Evolutionary conservation across 1,284 basidiomycete species (phyloP).

Genomic region (Mycena sp.): DNA sequence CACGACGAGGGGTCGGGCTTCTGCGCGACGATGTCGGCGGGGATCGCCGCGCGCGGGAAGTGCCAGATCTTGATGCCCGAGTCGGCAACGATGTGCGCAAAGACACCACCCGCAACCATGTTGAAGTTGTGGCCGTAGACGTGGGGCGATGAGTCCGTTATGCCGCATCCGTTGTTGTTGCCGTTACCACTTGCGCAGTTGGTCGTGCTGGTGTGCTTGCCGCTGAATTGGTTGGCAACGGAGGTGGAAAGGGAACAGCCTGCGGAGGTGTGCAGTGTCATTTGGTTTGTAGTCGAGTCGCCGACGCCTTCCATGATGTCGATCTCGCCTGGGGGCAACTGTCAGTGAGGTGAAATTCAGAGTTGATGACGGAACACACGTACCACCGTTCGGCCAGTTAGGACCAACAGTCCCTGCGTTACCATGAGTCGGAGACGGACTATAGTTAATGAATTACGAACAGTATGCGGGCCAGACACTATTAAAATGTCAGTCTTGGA

Average conservation of each 20-base stretch:
- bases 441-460: not conserved
- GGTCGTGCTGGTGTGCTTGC: slow-evolving; percentile 48
- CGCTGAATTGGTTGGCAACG: slow-evolving; percentile 37
- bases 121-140: slow-evolving; percentile 83
- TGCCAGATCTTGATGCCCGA: slow-evolving; percentile 82
- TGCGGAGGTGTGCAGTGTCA: slow-evolving; percentile 72
- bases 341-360: not conserved
- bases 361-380: not conserved
- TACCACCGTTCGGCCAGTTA: slow-evolving; percentile 68
- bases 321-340: slow-evolving; percentile 59
- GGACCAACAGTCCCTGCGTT: slow-evolving; percentile 56
- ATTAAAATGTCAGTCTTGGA: too few species aligned
- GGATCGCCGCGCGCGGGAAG: slow-evolving; percentile 74
- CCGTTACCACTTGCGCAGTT: slow-evolving; percentile 55
- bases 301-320: slow-evolving; percentile 79
- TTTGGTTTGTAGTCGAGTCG: slow-evolving; percentile 64
- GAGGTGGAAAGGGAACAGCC: slow-evolving; percentile 64
- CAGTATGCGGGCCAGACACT: slow-evolving; percentile 82
- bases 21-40: slow-evolving; percentile 68
- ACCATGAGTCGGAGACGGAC: not conserved
- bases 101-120: slow-evolving; percentile 72
- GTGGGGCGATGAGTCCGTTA: slow-evolving; percentile 57
- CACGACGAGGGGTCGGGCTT: slow-evolving; percentile 72
- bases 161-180: slow-evolving; percentile 76
- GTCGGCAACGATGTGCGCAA: slow-evolving; percentile 74